A percentile compares a stretch with the other conserved stretches of the same genome.
Conservation (phyloP, 176 grass and related monocot species). For the Tillandsia fasciculata region DNA sequence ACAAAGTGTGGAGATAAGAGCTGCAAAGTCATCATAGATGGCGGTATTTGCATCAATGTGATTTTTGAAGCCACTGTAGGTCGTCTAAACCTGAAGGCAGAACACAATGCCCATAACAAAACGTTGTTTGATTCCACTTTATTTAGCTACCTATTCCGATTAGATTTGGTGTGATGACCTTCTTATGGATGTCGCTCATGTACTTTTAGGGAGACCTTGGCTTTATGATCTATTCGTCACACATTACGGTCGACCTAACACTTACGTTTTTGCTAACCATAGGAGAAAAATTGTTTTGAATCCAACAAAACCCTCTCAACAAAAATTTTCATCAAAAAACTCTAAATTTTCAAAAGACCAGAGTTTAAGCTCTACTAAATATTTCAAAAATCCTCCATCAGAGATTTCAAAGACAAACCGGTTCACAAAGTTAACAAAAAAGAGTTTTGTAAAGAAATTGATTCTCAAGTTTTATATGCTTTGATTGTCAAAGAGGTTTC, state of each 20-base stretch:
- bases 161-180: too few relatives aligned
- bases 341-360: neutral
- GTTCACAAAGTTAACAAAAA: neutral
- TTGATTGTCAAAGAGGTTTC: neutral
- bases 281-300: neutral
- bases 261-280: neutral
- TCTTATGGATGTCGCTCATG: too few relatives aligned
- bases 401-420: neutral
- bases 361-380: neutral
- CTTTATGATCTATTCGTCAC: too few relatives aligned
- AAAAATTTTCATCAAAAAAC: neutral
- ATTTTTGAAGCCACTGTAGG: too few relatives aligned
- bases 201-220: too few relatives aligned
- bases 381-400: neutral
- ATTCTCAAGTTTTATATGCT: neutral
- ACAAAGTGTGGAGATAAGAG: neutral
- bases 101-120: too few relatives aligned
- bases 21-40: neutral
- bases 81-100: too few relatives aligned
- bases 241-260: too few relatives aligned
- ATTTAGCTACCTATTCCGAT: too few relatives aligned
- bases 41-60: neutral
- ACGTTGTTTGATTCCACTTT: too few relatives aligned
- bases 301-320: neutral
- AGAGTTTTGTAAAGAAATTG: neutral